Conservation (phyloP, 2,329 filamentous ascomycete genomes). For the Colletotrichum siamense region DNA sequence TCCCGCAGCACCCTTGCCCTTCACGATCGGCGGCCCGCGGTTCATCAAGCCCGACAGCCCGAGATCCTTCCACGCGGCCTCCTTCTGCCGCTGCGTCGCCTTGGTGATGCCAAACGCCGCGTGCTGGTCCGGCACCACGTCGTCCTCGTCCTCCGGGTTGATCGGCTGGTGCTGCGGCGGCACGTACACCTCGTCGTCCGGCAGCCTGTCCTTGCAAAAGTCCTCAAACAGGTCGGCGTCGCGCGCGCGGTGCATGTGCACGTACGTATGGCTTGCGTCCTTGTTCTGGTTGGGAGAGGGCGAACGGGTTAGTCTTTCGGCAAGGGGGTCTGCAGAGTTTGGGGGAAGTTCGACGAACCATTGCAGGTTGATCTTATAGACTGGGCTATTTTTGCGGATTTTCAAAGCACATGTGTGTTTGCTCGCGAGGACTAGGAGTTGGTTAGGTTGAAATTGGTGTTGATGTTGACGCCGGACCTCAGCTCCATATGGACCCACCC, state of each 20-base stretch:
- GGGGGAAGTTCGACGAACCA: background rate
- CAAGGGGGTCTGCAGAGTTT: too few species aligned
- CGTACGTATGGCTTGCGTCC: constrained; percentile 76
- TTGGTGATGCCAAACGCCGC: constrained; percentile 86
- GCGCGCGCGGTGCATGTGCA: constrained; percentile 75
- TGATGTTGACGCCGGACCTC: background rate
- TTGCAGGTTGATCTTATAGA: background rate
- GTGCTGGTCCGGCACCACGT: constrained; percentile 87
- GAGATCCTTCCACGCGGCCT: constrained; percentile 81
- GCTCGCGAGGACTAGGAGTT: too few species aligned
- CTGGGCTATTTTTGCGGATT: background rate
- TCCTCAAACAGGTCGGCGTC: constrained; percentile 81
- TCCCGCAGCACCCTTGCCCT: constrained; percentile 19
- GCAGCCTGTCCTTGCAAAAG: constrained; percentile 73
- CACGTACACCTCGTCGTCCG: constrained; percentile 84
- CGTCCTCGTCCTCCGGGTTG: constrained; percentile 88
- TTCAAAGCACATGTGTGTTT: background rate
- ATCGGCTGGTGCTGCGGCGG: constrained; percentile 79
- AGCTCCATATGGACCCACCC: background rate
- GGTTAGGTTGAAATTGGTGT: background rate
- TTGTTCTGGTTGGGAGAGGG: constrained; percentile 58
- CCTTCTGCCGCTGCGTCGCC: constrained; percentile 74
- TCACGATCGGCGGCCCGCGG: constrained; percentile 53
- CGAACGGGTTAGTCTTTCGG: background rate
- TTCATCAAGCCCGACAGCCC: constrained; percentile 75